Percentiles rank a stretch among this genome's conserved stretches.
These are phyloP conservation scores for Paralagenidium karlingii DNA, from an alignment of 352 stramenopile genomes.

Conservation along the genomic window DNA sequence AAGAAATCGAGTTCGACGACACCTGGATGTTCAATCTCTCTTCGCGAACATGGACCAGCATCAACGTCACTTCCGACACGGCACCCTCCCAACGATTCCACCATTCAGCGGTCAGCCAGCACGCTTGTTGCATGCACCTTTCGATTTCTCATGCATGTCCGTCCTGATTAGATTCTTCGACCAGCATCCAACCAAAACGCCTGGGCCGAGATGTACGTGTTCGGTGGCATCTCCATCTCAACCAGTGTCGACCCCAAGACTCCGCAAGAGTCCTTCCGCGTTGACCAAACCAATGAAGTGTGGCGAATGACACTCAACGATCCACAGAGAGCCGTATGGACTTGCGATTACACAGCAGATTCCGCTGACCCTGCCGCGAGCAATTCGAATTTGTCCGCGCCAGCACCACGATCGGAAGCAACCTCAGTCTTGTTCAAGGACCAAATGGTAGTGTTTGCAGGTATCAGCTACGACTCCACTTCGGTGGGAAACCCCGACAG, in stretches of 20 bases:
- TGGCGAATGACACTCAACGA: neutral
- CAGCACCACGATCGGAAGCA: neutral
- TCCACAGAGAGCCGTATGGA: neutral
- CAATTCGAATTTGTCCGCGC: neutral
- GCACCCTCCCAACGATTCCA: neutral
- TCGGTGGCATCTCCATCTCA: conserved; percentile 30
- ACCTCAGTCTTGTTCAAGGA: neutral
- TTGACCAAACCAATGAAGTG: neutral
- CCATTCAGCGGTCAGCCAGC: neutral
- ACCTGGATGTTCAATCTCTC: conserved; percentile 31
- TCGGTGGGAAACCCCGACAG: neutral
- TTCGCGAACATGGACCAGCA: conserved; percentile 3
- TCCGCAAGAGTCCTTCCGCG: too few relatives aligned
- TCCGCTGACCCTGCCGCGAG: neutral
- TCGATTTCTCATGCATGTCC: neutral
- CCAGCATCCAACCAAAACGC: conserved; percentile 20
- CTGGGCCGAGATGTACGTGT: conserved; percentile 30
- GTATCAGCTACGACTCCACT: neutral
- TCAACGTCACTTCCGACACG: conserved; percentile 10
- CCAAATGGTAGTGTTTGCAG: neutral
- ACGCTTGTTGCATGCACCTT: neutral
- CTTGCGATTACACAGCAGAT: neutral
- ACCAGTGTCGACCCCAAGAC: conserved; percentile 11
- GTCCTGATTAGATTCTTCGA: neutral
- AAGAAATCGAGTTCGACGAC: conserved; percentile 46